A percentile compares a stretch with the other conserved stretches of the same genome.
Evolutionary conservation across 495 filamentous ascomycete genomes (phyloP).

Genomic region (Neurospora africana): DNA sequence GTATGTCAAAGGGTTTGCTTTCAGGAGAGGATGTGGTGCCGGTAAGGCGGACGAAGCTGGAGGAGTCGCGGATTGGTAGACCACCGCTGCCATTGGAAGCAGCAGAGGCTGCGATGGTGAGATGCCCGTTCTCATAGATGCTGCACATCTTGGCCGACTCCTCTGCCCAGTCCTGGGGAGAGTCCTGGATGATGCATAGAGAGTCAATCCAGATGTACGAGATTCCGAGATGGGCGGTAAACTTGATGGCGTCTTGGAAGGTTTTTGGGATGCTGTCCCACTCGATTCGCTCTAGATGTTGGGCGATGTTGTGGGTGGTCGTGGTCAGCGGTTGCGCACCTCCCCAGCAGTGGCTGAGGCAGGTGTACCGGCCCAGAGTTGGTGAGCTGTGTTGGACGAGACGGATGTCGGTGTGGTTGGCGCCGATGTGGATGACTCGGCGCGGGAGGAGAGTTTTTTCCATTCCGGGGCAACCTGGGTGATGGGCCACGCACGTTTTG

Average conservation of each 20-base stretch:
- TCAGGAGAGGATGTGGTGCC: background rate
- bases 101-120: slow-evolving; percentile 14
- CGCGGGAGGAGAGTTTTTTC: background rate
- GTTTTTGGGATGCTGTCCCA: slow-evolving; percentile 10
- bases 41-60: background rate
- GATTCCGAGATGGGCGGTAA: slow-evolving; percentile 4
- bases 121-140: slow-evolving; percentile 9
- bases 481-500: background rate
- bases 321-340: background rate
- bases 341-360: slow-evolving; percentile 9
- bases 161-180: slow-evolving; percentile 1
- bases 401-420: background rate
- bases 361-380: background rate
- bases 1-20: background rate
- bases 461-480: background rate
- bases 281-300: slow-evolving; percentile 2
- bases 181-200: slow-evolving; percentile 4
- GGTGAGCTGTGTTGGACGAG: background rate
- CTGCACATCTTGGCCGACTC: slow-evolving; percentile 9
- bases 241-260: slow-evolving; percentile 23
- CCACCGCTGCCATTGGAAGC: slow-evolving; percentile 1
- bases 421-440: background rate
- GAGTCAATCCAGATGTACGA: slow-evolving; percentile 16
- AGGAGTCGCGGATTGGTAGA: background rate
- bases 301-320: background rate